These are phyloP conservation scores for Candida sithepensis DNA, from an alignment of 805 yeast genomes.

Conservation along the genomic window DNA sequence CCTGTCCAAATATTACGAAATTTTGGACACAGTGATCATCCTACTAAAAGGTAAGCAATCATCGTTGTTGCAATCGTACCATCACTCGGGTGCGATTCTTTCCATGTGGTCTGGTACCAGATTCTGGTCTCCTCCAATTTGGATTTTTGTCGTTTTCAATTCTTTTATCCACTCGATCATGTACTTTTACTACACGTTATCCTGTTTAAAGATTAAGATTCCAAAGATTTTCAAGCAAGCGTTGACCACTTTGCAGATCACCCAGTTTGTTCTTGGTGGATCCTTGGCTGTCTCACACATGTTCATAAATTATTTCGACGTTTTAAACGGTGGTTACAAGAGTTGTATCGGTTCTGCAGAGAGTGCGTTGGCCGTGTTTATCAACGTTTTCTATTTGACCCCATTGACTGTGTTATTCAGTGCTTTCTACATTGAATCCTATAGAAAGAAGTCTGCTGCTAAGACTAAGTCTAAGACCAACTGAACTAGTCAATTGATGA, in stretches of 20 bases:
- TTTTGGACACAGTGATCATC: conserved; percentile 64
- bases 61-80: conserved; percentile 66
- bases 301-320: conserved; percentile 57
- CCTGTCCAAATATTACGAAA: conserved; percentile 68
- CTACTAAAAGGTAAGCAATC: conserved; percentile 65
- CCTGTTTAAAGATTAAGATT: conserved; percentile 54
- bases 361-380: conserved; percentile 57
- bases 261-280: conserved; percentile 68
- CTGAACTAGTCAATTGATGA: too few relatives aligned
- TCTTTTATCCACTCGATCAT: conserved; percentile 73
- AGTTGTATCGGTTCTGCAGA: conserved; percentile 56
- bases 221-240: conserved; percentile 55
- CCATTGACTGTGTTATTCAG: conserved; percentile 67
- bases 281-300: conserved; percentile 61
- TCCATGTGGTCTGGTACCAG: conserved; percentile 80
- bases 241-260: conserved; percentile 64
- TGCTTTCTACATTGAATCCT: conserved; percentile 61
- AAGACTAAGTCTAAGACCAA: not conserved
- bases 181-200: conserved; percentile 65
- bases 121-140: conserved; percentile 68
- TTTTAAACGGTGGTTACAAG: conserved; percentile 36
- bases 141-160: conserved; percentile 78
- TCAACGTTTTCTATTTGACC: conserved; percentile 61
- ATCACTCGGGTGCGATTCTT: conserved; percentile 77
- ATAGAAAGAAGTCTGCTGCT: conserved; percentile 28